Conservation (phyloP, 2,329 filamentous ascomycete species). For the Leptographium lundbergii region DNA sequence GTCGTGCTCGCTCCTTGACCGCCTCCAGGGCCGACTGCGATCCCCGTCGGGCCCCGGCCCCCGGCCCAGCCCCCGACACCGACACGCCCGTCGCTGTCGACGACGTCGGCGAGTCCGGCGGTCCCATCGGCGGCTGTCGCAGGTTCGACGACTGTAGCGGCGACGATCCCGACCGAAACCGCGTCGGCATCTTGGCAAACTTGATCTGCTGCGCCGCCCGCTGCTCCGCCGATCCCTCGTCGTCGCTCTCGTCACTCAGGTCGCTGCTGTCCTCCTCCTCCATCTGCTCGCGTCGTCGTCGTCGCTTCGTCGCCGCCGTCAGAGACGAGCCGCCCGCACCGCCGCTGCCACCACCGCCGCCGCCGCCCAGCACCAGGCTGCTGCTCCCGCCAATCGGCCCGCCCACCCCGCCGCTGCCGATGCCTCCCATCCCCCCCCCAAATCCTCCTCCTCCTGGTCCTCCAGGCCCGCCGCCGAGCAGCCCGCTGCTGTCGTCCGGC, state of each 20-base stretch:
- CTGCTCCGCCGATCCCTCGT: constrained; percentile 48
- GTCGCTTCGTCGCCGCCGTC: constrained; percentile 35
- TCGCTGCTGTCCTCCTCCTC: constrained; percentile 82
- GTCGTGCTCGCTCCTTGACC: constrained; percentile 54
- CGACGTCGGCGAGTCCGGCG: constrained; percentile 19
- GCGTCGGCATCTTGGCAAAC: constrained; percentile 89
- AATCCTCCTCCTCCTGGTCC: background rate
- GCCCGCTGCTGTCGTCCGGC: constrained; percentile 59
- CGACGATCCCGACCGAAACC: constrained; percentile 76
- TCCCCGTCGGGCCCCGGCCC: constrained; percentile 41
- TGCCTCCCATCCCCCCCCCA: background rate
- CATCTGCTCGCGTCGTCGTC: constrained; percentile 57
- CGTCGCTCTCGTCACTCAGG: constrained; percentile 72
- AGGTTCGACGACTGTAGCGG: constrained; percentile 59
- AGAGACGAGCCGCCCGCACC: background rate
- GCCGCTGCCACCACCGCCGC: background rate
- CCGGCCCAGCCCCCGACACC: background rate
- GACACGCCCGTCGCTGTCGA: background rate
- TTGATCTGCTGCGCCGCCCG: constrained; percentile 79
- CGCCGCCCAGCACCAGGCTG: background rate
- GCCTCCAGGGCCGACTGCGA: constrained; percentile 61
- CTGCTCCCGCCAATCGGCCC: background rate
- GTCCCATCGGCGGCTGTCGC: constrained; percentile 36
- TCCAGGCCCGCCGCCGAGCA: constrained; percentile 34
- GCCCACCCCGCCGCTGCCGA: background rate